Conservation (phyloP, 768 basidiomycete genomes). For the Lepiota subincarnata region DNA sequence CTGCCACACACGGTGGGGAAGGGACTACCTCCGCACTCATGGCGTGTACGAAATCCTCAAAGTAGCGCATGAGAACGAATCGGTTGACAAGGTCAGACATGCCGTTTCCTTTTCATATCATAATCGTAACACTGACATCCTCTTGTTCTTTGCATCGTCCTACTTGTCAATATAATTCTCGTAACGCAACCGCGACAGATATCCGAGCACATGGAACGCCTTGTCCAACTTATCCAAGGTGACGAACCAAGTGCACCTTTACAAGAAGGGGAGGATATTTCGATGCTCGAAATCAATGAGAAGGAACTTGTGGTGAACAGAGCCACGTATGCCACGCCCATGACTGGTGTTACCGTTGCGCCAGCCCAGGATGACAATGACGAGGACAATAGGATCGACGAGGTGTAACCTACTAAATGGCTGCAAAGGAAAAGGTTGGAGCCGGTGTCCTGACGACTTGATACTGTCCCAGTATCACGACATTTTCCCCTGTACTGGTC, state of each 20-base stretch:
- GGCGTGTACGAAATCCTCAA: conserved; percentile 88
- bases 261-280: conserved; percentile 31
- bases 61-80: conserved; percentile 72
- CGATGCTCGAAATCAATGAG: conserved; percentile 16
- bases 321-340: conserved; percentile 18
- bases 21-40: conserved; percentile 71
- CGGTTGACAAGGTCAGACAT: conserved; percentile 63
- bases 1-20: conserved; percentile 85
- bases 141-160: neutral
- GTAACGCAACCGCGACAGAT: conserved; percentile 53
- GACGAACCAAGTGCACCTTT: conserved; percentile 56
- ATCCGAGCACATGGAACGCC: conserved; percentile 79
- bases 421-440: neutral
- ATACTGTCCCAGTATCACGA: too few relatives aligned
- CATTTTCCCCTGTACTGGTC: too few relatives aligned
- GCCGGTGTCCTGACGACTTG: neutral
- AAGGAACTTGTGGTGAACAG: conserved; percentile 10
- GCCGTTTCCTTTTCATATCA: neutral
- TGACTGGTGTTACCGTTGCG: conserved; percentile 7
- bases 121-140: neutral
- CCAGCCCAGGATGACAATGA: conserved; percentile 34
- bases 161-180: too few relatives aligned
- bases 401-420: conserved; percentile 44
- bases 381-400: conserved; percentile 72
- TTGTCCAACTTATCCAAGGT: conserved; percentile 83